Base-by-base conservation (phyloP, 768 basidiomycete genomes). In the Boletus fagicola region DNA sequence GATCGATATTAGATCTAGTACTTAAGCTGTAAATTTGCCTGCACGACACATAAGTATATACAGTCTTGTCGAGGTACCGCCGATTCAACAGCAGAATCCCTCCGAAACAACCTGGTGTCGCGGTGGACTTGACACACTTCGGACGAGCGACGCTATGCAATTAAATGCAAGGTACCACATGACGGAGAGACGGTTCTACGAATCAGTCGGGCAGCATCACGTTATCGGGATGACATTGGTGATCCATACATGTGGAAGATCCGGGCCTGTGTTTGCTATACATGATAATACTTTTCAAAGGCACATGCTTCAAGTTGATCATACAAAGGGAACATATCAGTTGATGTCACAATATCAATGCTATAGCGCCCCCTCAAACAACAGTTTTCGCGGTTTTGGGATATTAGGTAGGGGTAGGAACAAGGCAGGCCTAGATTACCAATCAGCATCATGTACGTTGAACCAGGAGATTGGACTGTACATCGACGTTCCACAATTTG, bases 401-500 rank as follows among this genome's bases (percentile, higher is more conserved):
- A 77, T 67, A n/a, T 48, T 51, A 4, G 75, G 75, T 1, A 65
- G 47, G 3, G 74, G 71, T 13, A 68, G 60, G 57, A 63, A 67
- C 51, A 76, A 45, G n/a, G 75, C 72, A 33, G 75, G 75, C 75
- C 75, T 76, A 55, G 15, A 54, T 36, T 31, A 24, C 38, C 20
- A 0, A 49, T 66, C 39, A 65, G 59, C 26, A 48, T 38, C 39
- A 1, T 22, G 56, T 33, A 39, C 15, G 3, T 51, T 16, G 22
- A 57, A 38, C 45, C 24, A n/a, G n/a, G 43, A 46, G 48, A 51
- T 20, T 5, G 51, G 15, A 26, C 74, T 83, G 59, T 68, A 95
- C 94, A 98, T 88, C 0, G 94, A 95, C 10, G 95, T 98, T 28
- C 95, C 95, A 66, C 94, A 95, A 66, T 86, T 90, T 6, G 93